Base-by-base conservation (phyloP, 2,329 filamentous ascomycete species). In the Lachnellula arida region DNA sequence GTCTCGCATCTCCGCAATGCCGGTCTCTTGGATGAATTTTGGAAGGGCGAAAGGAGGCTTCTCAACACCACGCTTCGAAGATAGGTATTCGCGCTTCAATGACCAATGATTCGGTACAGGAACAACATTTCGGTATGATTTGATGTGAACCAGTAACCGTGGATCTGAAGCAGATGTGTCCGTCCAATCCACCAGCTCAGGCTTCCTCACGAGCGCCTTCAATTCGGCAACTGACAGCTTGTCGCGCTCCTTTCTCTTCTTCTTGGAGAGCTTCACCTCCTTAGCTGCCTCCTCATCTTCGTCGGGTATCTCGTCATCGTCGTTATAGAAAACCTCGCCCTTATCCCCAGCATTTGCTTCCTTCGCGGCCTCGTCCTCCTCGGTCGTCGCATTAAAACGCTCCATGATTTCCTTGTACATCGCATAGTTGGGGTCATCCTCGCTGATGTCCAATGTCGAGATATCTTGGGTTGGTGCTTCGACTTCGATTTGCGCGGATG, bases 1-100 rank as follows among this genome's bases (percentile, higher is more conserved):
- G 70, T 97, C 94, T 63, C 94, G 87, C 94, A 99, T 99, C 76
- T 97, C 94, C 15, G 91, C 85, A 67, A 99, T 99, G 35, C 94
- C 94, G 2, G 94, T 99, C 70, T 97, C 94, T 65, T 93, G 88
- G 62, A 99, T 99, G 72, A 97, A 99, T 67, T 93, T 94, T 1
- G 94, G 94, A 15, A 99, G 81, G 25, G 90, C 82, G 72, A 97
- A 99, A 0, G 92, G 86, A 0, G 93, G 83, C 74, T 99, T 99
- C 73, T 99, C 94, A 58, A 99, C 90, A 74, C 94, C 94, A 58
- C 94, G 84, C 74, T 99, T 99, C 46, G 92, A 97, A 0, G 93
- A 97, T 3, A 99, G 79, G 69, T 99, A 99, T 71, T 99, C 94
- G 63, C 94, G 85, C 77, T 99, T 99, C 54, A 99, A 77, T 0